These are phyloP conservation scores for Ocimum tenuiflorum DNA, from an alignment of 257 asterid species.

Conservation along the genomic window DNA sequence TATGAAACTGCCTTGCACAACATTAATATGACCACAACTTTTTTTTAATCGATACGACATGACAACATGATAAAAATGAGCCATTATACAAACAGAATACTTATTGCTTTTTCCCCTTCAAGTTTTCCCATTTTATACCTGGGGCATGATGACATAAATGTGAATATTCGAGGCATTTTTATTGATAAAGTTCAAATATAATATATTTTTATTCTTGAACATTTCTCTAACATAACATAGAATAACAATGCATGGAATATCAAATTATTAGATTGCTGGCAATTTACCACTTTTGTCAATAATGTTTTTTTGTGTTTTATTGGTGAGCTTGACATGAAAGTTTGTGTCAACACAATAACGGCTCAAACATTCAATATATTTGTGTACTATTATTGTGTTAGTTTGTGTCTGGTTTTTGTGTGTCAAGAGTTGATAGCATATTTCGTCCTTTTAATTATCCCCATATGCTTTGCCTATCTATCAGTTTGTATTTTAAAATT, in stretches of 20 bases:
- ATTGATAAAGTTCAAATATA: no score
- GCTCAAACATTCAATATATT: no score
- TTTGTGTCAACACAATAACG: no score
- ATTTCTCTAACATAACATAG: no score
- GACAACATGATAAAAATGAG: background rate
- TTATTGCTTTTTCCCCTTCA: background rate
- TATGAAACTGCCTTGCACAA: background rate
- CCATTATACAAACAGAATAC: background rate
- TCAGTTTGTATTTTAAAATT: background rate
- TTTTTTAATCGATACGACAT: background rate
- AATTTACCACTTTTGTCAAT: background rate
- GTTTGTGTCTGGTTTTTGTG: no score
- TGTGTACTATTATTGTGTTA: background rate
- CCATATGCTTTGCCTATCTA: background rate
- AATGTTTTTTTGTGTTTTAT: background rate
- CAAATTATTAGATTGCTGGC: background rate
- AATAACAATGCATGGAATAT: background rate
- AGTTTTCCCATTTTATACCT: no score
- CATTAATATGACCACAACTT: background rate
- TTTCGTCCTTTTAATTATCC: background rate
- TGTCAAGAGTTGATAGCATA: no score
- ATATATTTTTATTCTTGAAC: no score
- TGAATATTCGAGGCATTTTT: no score
- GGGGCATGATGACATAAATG: background rate
- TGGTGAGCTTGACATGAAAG: background rate